Evolutionary conservation across 805 yeast genomes (phyloP), one percentile per base, ranked within the genome.

Genomic region (Ascoidea tarda): DNA sequence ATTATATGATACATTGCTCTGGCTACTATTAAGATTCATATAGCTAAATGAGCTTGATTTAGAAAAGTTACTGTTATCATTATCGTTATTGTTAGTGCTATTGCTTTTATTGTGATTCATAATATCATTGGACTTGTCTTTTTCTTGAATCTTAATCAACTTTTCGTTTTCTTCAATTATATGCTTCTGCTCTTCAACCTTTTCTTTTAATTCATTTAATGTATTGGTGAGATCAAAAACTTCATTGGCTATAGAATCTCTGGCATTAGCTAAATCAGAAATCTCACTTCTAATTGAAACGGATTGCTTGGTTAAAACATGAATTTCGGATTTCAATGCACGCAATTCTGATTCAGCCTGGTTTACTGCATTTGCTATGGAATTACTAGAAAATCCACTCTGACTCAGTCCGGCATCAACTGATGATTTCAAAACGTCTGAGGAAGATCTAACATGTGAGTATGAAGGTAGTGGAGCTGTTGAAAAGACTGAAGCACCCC

Each of bases 391-490:
- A 21, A 21, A 21, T 21, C 28, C 28, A 21, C 28, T 21, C 28
- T 21, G 28, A 21, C 28, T 21, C 28, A 21, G 28, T 21, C 28
- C 28, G 4, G 64, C 60, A 2, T 64, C 56, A 32, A 61, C 62
- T n/a, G 67, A 68, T 42, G 69, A 63, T 5, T 59, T 63, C 2
- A 70, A 66, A 33, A 77, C 69, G 52, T 75, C 79, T 1, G 78
- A 73, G 1, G 69, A 62, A 1, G 77, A 69, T 54, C 79, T 65
- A 5, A 59, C 52, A 57, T 76, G 79, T 16, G 59, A 59, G 6
- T 60, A 52, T 16, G 55, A 53, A 2, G 78, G 76, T 42, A 75
- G 58, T 16, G 77, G 76, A 1, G 80, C 77, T 0, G 80, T 71
- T 1, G 46, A 2, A 38, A 38, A 38, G 8, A 38, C 44, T 2